A percentile compares a stretch with the other conserved stretches of the same genome.
phyloP scores from a whole-genome alignment of 441 rosid species.

The Aquilaria agallochum region DNA sequence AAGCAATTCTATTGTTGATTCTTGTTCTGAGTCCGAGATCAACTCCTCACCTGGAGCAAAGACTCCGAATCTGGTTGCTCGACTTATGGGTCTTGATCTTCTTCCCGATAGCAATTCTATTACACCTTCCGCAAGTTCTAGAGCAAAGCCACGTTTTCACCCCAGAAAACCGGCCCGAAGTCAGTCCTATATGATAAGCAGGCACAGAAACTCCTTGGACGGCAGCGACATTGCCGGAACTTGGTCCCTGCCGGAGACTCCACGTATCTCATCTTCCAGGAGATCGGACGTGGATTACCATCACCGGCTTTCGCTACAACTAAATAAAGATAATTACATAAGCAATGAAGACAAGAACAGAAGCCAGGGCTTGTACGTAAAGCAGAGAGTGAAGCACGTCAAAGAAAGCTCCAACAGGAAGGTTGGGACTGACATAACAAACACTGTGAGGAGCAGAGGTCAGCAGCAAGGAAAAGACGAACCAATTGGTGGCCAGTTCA shows the following conservation, averaged over 20 bases:
- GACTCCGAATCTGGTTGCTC: conserved; percentile 85
- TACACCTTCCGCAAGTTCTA: conserved; percentile 32
- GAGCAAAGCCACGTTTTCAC: conserved; percentile 15
- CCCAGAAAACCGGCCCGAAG: conserved; percentile 16
- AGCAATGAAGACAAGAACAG: conserved; percentile 39
- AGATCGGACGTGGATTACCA: conserved; percentile 59
- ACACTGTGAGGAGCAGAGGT: conserved; percentile 44
- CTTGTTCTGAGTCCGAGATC: conserved; percentile 39
- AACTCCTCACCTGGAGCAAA: conserved; percentile 64
- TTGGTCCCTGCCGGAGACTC: conserved; percentile 82
- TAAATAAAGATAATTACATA: conserved; percentile 57
- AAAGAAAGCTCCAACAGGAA: conserved; percentile 57
- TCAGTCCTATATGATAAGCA: conserved; percentile 5
- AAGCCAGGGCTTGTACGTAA: conserved; percentile 52
- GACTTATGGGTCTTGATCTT: conserved; percentile 95
- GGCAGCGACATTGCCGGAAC: conserved; percentile 10
- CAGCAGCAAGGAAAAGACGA: conserved; percentile 10
- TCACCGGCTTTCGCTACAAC: conserved; percentile 76
- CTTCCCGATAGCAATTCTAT: conserved; percentile 52
- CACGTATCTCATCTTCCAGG: conserved; percentile 70
- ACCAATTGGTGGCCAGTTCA: no score
- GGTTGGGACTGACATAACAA: conserved; percentile 74
- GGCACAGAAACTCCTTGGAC: conserved; percentile 32
- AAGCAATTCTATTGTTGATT: conserved; percentile 15
- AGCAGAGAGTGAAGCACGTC: conserved; percentile 70